Evolutionary conservation across 2,329 filamentous ascomycete species (phyloP).

Genomic region (Fusarium multiceps): DNA sequence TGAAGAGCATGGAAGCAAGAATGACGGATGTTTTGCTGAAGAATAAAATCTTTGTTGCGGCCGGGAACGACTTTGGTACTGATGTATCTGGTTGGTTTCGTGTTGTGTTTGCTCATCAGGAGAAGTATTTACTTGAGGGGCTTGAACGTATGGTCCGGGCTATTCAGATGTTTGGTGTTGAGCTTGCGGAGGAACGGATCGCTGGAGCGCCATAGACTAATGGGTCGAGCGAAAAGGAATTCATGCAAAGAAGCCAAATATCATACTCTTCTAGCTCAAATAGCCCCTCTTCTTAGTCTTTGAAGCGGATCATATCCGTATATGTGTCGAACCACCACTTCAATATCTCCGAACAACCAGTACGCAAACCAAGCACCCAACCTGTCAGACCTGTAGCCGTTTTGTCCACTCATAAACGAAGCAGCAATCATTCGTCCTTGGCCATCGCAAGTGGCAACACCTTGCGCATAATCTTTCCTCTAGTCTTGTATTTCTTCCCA

Average conservation of each 20-base stretch:
- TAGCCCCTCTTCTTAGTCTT: no score
- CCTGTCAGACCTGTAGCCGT: no score
- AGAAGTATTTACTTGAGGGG: neutral
- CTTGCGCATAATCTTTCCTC: neutral
- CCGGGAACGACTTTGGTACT: neutral
- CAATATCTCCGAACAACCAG: no score
- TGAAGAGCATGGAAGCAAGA: accelerated
- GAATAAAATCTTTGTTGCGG: neutral
- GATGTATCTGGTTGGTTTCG: slow-evolving; percentile 1
- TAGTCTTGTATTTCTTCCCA: neutral
- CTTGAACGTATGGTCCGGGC: neutral
- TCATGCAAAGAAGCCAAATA: no score
- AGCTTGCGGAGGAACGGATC: neutral
- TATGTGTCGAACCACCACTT: no score
- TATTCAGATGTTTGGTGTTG: neutral
- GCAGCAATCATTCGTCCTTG: no score
- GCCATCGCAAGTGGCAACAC: neutral
- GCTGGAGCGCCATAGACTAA: no score
- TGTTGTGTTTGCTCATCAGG: neutral
- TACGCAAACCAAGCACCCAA: no score
- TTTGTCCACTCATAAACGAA: no score
- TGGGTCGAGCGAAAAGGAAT: no score
- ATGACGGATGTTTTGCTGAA: neutral
- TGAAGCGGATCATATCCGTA: no score
- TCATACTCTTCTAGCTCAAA: no score